These are phyloP conservation scores for Megacollybia platyphylla DNA, from an alignment of 1,284 basidiomycete species.

Conservation along the genomic window DNA sequence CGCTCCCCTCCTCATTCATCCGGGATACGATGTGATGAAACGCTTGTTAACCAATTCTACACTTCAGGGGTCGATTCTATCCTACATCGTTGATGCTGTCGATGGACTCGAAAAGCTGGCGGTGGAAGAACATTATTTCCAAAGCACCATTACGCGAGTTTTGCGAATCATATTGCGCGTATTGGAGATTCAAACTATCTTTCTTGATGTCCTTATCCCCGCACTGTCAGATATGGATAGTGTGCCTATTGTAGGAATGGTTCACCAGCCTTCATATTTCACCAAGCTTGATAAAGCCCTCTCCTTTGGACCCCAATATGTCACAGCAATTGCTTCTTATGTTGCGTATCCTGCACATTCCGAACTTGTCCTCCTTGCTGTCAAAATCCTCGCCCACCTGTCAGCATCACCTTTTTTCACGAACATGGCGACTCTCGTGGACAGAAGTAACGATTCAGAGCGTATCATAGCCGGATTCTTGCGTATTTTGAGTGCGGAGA, in stretches of 20 bases:
- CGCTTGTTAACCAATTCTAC: constrained; percentile 65
- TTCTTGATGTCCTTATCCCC: constrained; percentile 82
- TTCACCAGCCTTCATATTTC: constrained; percentile 57
- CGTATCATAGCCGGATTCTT: constrained; percentile 80
- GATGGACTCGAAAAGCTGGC: constrained; percentile 66
- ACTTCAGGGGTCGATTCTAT: constrained; percentile 61
- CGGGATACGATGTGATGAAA: constrained; percentile 81
- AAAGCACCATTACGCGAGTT: constrained; percentile 66
- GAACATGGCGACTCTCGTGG: constrained; percentile 70
- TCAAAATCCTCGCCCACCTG: constrained; percentile 71
- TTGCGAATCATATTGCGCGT: constrained; percentile 77
- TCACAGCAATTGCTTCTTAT: constrained; percentile 78
- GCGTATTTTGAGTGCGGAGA: constrained; percentile 52
- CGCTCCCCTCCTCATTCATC: constrained; percentile 55
- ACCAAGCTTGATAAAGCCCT: constrained; percentile 73
- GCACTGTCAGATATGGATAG: constrained; percentile 57
- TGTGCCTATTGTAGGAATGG: constrained; percentile 34
- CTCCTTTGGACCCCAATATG: constrained; percentile 63
- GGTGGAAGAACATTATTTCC: constrained; percentile 60
- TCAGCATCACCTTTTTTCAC: constrained; percentile 46
- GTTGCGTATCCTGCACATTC: constrained; percentile 62
- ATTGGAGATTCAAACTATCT: constrained; percentile 79
- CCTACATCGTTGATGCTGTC: constrained; percentile 68
- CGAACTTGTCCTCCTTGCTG: constrained; percentile 67
- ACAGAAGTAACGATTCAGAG: constrained; percentile 75